Evolutionary conservation across 2,329 filamentous ascomycete species (phyloP).

Genomic region (Ophiostoma sp.): DNA sequence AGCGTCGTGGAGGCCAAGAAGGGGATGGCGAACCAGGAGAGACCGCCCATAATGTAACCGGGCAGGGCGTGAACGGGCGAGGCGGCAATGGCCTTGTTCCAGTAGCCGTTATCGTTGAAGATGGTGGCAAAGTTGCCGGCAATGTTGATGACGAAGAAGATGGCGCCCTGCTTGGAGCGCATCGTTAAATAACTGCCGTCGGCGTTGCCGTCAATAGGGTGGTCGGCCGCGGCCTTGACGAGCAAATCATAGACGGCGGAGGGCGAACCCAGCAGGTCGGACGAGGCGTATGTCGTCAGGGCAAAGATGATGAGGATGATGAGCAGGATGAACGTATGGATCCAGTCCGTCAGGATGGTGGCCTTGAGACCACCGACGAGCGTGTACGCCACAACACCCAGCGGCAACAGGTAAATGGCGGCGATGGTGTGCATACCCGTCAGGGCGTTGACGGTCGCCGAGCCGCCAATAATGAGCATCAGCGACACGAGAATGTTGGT

Average conservation of each 20-base stretch:
- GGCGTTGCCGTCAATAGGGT: conserved; percentile 78
- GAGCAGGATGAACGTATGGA: conserved; percentile 81
- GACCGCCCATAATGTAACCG: conserved; percentile 82
- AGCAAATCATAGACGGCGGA: conserved; percentile 76
- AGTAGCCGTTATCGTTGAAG: conserved; percentile 86
- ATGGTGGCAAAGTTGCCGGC: conserved; percentile 74
- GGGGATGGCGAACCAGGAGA: conserved; percentile 90
- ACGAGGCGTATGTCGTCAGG: conserved; percentile 77
- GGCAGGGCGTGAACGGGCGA: conserved; percentile 82
- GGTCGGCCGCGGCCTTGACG: conserved; percentile 63
- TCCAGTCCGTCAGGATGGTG: conserved; percentile 81
- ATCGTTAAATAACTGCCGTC: conserved; percentile 85
- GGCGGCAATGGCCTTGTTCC: conserved; percentile 91
- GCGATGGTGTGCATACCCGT: conserved; percentile 76
- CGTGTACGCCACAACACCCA: conserved; percentile 81
- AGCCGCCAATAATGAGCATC: conserved; percentile 84
- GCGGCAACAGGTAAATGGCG: conserved; percentile 78
- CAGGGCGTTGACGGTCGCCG: conserved; percentile 69
- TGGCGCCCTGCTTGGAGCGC: conserved; percentile 74
- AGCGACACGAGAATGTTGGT: conserved; percentile 87
- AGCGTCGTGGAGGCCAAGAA: conserved; percentile 88
- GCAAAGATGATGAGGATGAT: conserved; percentile 85
- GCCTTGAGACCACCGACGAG: conserved; percentile 79
- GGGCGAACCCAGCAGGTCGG: conserved; percentile 70
- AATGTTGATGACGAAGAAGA: conserved; percentile 88